Evolutionary conservation across 805 yeast genomes (phyloP).

Genomic region (Scheffersomyces amazonensis): DNA sequence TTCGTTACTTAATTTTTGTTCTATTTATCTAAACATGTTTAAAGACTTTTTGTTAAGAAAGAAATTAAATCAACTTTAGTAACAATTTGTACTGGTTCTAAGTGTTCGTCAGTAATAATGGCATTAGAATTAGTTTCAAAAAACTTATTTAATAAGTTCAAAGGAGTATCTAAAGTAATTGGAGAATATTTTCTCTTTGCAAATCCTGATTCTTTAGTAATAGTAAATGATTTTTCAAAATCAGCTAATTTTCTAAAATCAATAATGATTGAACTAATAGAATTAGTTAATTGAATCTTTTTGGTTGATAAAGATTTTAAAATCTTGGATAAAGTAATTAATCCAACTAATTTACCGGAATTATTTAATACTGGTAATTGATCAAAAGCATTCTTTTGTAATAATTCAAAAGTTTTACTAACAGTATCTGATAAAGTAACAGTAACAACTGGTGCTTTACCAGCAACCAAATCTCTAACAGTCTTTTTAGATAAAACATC

Average conservation of each 20-base stretch:
- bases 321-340: conserved; percentile 72
- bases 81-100: conserved; percentile 77
- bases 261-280: conserved; percentile 57
- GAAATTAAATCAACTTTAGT: conserved; percentile 83
- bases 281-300: conserved; percentile 52
- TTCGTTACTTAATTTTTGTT: neutral
- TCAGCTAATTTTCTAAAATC: conserved; percentile 74
- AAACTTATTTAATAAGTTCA: conserved; percentile 68
- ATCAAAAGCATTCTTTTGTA: conserved; percentile 77
- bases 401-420: conserved; percentile 61
- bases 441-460: conserved; percentile 75
- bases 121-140: conserved; percentile 86
- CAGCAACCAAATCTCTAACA: conserved; percentile 61
- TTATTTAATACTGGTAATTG: conserved; percentile 74
- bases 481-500: conserved; percentile 40
- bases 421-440: conserved; percentile 60
- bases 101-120: conserved; percentile 68
- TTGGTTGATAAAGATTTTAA: conserved; percentile 65
- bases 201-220: conserved; percentile 51
- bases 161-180: conserved; percentile 63
- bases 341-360: conserved; percentile 65
- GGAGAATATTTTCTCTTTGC: conserved; percentile 65
- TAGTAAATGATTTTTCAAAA: conserved; percentile 61
- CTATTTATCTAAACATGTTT: conserved; percentile 5
- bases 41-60: conserved; percentile 37